Conservation (phyloP, 2,329 filamentous ascomycete species). For the Hymenoscyphus salicellus region DNA sequence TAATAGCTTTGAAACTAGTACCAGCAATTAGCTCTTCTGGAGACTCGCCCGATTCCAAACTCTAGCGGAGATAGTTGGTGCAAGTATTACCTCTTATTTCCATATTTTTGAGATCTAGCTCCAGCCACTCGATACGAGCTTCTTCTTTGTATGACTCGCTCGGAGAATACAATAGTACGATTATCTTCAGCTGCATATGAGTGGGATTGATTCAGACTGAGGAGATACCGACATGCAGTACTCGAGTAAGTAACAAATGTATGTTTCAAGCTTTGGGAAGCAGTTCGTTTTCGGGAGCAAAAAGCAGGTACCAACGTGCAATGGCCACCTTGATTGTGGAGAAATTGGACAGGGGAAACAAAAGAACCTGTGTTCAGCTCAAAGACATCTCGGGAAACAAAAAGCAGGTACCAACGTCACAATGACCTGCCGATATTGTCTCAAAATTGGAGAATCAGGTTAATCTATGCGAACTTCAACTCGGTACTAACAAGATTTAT, state of each 20-base stretch:
- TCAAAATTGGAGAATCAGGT: background rate
- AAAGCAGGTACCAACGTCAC: background rate
- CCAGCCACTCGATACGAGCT: background rate
- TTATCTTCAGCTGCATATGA: no score
- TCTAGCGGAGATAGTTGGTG: background rate
- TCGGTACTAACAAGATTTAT: no score
- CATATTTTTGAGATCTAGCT: background rate
- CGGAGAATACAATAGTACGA: no score
- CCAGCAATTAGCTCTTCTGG: background rate
- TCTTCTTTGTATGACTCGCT: background rate
- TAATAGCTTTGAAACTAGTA: background rate
- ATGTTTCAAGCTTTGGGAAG: background rate
- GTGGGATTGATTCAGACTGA: background rate
- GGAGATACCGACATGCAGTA: background rate
- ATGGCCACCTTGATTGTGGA: background rate
- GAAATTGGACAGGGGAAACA: background rate
- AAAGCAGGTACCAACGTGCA: slow-evolving; percentile 2
- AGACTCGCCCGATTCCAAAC: background rate
- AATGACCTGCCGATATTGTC: background rate
- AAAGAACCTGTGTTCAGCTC: no score
- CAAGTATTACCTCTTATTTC: background rate
- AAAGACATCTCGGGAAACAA: background rate
- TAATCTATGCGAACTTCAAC: background rate
- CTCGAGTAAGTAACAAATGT: background rate
- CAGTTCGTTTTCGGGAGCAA: background rate